Base-by-base conservation (phyloP, 1,139 yeast genomes). In the Yamadazyma sp. region DNA sequence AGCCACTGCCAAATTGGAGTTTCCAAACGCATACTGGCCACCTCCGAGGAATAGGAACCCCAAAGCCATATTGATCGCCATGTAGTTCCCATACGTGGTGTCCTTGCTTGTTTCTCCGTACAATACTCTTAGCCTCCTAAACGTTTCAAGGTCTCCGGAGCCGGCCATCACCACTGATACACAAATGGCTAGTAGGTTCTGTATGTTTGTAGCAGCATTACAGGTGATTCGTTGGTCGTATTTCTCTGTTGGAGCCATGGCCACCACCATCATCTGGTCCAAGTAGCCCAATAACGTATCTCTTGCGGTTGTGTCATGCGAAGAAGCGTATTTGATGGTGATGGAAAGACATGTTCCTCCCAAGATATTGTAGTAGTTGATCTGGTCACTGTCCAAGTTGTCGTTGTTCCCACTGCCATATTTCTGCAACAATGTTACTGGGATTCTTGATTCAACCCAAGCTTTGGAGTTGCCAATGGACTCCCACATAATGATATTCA, bases 21-120 rank as follows among this genome's bases (percentile, higher is more conserved):
- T 73, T 24, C 78, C 73, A 47, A 92, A 77, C 0, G 95, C 92
- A 62, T 81, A 88, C 58, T 88, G 96, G 0, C 98, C 97, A 4
- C 96, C 95, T 0, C 97, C 96, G 32, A 92, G 62, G 55, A 92
- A 91, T 40, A 92, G 64, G 49, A 91, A 81, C 1, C 99, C 99
- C 34, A 92, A 62, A 0, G 96, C 87, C 69, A 87, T 76, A 53
- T 86, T 88, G 2, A 83, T 73, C 0, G 94, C 89, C 81, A 87
- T 79, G 55, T 77, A 87, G 45, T 80, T 77, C 0, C 96, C 95
- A 58, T 77, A 88, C 3, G 72, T 70, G 40, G 70, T 63, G 14
- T 67, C 69, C 26, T 65, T 66, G 31, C 64, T 69, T 0, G 79
- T 73, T 20, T 74, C 75, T 17, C 79, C 83, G 56, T 87, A 88